Base-by-base conservation (phyloP, 1,139 yeast species). In the Eremothecium coryli region DNA sequence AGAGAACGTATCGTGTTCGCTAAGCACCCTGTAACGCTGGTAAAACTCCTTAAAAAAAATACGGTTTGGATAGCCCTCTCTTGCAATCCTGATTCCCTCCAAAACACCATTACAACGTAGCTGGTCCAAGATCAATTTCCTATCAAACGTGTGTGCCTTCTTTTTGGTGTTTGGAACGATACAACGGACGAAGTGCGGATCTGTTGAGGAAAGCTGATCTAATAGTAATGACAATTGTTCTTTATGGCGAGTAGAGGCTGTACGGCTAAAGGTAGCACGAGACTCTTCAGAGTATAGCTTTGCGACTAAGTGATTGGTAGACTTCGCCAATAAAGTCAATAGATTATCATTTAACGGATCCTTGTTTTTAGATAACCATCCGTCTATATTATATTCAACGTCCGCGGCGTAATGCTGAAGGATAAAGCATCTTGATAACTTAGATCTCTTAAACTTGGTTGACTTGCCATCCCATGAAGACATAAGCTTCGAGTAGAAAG, bases 131-230 rank as follows among this genome's bases (percentile, higher is more conserved):
- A 93, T 95, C 26, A 93, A 63, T 20, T 61, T 64, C 49, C 81
- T 84, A 49, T 86, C 88, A 50, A 90, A 81, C 32, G 68, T 64
- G 31, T 71, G 73, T 0, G 96, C 76, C 39, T 67, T 68, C 54
- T 90, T 88, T 24, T 71, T 66, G 43, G 75, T 74, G 51, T 93
- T 93, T 6, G 99, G 99, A 32, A 93, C 65, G 37, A 93, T 93
- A 58, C 99, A 93, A 49, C 99, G 72, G 18, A 93, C 96, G 56
- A 93, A 93, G 56, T 90, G 98, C 2, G 99, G 98, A 50, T 84
- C 93, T 0, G 98, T 90, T 12, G 75, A 65, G 10, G 75, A 69
- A 25, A 93, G 64, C 45, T 85, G 93, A 6, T 66, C 68, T 78
- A 93, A 76, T 32, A 93, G 66, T 25, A 73, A 70, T 15, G 62